Evolutionary conservation across 306 rosid genomes (phyloP).

Genomic region (Prunus padus): DNA sequence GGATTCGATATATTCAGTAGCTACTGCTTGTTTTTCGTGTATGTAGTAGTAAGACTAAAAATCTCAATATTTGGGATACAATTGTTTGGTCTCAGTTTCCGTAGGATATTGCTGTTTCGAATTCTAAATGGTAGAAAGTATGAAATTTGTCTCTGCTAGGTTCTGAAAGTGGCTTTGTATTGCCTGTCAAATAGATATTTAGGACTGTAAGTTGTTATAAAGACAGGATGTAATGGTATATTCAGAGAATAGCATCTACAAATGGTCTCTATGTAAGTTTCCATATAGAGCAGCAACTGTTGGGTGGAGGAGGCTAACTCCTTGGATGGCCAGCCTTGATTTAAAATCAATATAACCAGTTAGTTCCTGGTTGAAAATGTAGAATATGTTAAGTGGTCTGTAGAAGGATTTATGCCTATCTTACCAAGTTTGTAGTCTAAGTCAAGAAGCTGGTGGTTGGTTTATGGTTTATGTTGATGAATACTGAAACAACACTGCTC

Average conservation of each 20-base stretch:
- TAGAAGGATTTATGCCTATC: neutral
- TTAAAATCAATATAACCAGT: neutral
- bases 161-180: neutral
- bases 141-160: neutral
- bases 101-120: neutral
- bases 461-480: neutral
- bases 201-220: neutral
- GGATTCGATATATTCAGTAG: constrained; percentile 12
- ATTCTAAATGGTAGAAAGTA: neutral
- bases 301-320: neutral
- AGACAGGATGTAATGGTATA: neutral
- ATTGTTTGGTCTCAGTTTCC: constrained; percentile 12
- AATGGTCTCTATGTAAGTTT: neutral
- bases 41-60: neutral
- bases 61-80: neutral
- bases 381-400: constrained; percentile 1
- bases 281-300: neutral
- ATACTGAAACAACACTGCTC: neutral
- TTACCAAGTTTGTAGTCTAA: constrained; percentile 1
- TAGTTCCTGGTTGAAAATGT: neutral
- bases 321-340: neutral
- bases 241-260: neutral
- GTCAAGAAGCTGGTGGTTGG: constrained; percentile 13
- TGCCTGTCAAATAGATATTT: neutral
- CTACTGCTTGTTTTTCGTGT: constrained; percentile 17